Evolutionary conservation across 768 basidiomycete species (phyloP).

Genomic region (Tylopilus sp.): DNA sequence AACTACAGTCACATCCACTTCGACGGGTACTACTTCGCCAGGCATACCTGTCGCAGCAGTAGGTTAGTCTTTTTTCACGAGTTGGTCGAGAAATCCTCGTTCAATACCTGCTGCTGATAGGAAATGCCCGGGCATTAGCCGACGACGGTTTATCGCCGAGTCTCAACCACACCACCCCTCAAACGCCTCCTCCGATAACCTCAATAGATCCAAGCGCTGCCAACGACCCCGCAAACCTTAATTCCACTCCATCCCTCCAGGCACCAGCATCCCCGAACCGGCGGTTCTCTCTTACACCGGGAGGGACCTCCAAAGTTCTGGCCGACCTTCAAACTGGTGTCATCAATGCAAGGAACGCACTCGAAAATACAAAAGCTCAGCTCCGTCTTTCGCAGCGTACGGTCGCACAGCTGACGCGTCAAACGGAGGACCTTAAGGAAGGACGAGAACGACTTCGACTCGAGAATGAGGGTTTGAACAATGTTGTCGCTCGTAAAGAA

Average conservation of each 20-base stretch:
- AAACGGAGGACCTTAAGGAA: slow-evolving; percentile 88
- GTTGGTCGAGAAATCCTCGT: slow-evolving; percentile 7
- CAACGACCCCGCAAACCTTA: slow-evolving; percentile 24
- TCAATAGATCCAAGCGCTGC: slow-evolving; percentile 36
- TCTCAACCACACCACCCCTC: slow-evolving; percentile 28
- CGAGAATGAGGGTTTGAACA: slow-evolving; percentile 86
- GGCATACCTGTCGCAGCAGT: slow-evolving; percentile 78
- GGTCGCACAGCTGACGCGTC: slow-evolving; percentile 79
- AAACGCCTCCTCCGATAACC: slow-evolving; percentile 28
- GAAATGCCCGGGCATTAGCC: slow-evolving; percentile 80
- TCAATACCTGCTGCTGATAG: slow-evolving; percentile 38
- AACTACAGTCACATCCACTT: slow-evolving; percentile 17
- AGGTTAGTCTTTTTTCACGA: slow-evolving; percentile 46
- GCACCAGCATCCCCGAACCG: slow-evolving; percentile 51
- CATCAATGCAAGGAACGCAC: slow-evolving; percentile 68
- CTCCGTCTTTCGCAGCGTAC: slow-evolving; percentile 76
- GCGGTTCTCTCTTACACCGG: slow-evolving; percentile 61
- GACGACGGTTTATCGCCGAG: slow-evolving; percentile 57
- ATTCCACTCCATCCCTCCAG: slow-evolving; percentile 38
- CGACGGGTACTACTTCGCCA: slow-evolving; percentile 33
- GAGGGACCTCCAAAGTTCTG: slow-evolving; percentile 83
- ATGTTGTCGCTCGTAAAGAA: slow-evolving; percentile 86
- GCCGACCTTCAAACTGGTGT: slow-evolving; percentile 86
- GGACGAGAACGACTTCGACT: slow-evolving; percentile 74
- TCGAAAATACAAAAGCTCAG: slow-evolving; percentile 86